phyloP scores from a whole-genome alignment of 495 filamentous ascomycete genomes.

The Tuber borchii region DNA sequence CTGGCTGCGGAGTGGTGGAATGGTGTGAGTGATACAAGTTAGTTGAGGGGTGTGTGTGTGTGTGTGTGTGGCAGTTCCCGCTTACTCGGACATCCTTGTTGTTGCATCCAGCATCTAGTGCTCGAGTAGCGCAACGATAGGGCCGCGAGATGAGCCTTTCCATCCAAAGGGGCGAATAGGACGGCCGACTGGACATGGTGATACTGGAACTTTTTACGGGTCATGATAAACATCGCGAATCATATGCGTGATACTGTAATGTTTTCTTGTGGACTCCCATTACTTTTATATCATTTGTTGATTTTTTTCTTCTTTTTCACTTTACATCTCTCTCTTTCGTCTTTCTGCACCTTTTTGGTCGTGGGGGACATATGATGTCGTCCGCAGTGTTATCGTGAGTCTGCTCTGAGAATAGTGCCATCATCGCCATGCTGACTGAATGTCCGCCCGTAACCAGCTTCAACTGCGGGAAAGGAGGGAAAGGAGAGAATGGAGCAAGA shows the following conservation, averaged over 20 bases:
- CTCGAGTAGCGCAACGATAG: neutral
- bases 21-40: neutral
- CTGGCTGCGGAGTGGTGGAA: neutral
- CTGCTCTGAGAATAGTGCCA: neutral
- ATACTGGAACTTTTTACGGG: neutral
- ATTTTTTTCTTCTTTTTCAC: neutral
- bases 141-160: neutral
- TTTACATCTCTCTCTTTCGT: neutral
- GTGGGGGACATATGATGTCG: neutral
- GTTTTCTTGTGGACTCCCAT: neutral
- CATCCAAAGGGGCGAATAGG: neutral
- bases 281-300: neutral
- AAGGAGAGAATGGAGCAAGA: neutral
- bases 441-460: neutral
- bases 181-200: neutral
- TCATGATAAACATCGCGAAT: neutral
- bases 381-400: neutral
- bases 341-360: neutral
- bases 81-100: neutral
- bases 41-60: neutral
- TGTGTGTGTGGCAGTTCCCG: neutral
- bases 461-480: neutral
- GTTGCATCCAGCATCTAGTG: neutral
- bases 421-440: neutral
- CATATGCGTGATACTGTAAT: neutral